Base-by-base conservation (phyloP, 2,329 filamentous ascomycete species). In the Niveomyces coronatus region DNA sequence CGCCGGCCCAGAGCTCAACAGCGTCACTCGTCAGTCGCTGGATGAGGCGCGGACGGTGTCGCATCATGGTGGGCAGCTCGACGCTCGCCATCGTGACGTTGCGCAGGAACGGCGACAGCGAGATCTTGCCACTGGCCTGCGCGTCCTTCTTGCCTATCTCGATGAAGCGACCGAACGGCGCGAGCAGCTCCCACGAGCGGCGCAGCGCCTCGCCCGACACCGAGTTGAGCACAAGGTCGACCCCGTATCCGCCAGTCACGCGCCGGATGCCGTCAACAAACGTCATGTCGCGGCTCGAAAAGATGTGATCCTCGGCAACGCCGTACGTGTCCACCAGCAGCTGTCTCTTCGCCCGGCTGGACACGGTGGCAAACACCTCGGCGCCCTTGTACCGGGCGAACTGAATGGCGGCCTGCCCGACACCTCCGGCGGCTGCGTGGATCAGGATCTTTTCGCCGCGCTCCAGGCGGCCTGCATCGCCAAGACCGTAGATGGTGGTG, bases 341-440 rank as follows among this genome's bases (percentile, higher is more conserved):
- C 15, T 51, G 37, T 8, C 45, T 45, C 40, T 62, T 60, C 9
- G 47, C 50, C 4, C 42, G 17, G 3, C 49, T 48, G 6, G 51
- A 45, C 1, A 61, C 61, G 0, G 59, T 66, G 1, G 53, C 56
- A 20, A 61, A 64, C 3, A 70, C 45, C 3, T 52, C 48, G 5
- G 60, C 58, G 2, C 57, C 60, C 7, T 49, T 43, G 4, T 44
- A 38, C 30, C 48, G 50, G 28, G 61, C 58, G 1, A 65, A 44
- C 23, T 59, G 57, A 11, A 66, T 48, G 7, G 59, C 60, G 11
- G 56, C 56, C 39, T 61, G 58, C 4, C 63, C 63, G 3, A 60
- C 52, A 3, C 54, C 52, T 20, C 59, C 56, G 1, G 56, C 53
- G 0, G 54, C 62, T 4, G 53, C 51, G 39, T 64, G 58, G 26